Evolutionary conservation across 345 rosid genomes (phyloP), one percentile per base, ranked within the genome.

Genomic region (Eucalyptus cladocalyx): DNA sequence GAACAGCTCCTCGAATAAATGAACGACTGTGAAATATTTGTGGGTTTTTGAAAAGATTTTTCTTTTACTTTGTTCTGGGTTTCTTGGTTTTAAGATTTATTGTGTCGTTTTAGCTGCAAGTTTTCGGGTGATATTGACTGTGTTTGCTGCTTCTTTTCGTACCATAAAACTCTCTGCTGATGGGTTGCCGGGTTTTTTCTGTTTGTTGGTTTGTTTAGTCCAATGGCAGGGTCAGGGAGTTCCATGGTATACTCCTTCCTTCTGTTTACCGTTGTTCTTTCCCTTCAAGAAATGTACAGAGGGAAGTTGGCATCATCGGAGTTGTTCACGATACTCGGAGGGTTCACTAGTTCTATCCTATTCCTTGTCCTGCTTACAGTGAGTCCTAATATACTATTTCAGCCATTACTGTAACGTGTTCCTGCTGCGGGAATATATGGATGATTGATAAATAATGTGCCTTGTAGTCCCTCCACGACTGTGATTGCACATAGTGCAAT

Each of bases 231-330:
- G 87, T 86, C 97, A 86, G 97, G 97, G 86, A 96, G 97, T 90
- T 96, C 99, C 15, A 97, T 96, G 99, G 88, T 95, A 3, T 97
- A 95, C 76, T 96, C 98, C 21, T 87, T 95, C 90, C 94, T 97
- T 88, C 87, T 95, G 76, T 96, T 96, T 89, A 92, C 90, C 8
- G 95, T 96, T 86, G 93, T 96, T 86, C 97, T 97, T n/a, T 97
- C 97, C 15, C 95, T 95, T 86, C 97, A 97, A 93, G 94, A 94
- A 91, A 94, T 97, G 93, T 95, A 96, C 93, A 90, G 96, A 76
- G 97, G 90, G 62, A 95, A 96, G 92, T 88, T 97, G 92, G 99
- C 99, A 6, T 97, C 99, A 14, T 91, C 99, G 7, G 98, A 97
- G 92, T 89, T 95, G 32, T 96, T 96, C 90, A 97, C 99, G 5